Evolutionary conservation across 352 stramenopile genomes (phyloP), one percentile per base, ranked within the genome.

Genomic region (Phytopythium chamaehyphon): DNA sequence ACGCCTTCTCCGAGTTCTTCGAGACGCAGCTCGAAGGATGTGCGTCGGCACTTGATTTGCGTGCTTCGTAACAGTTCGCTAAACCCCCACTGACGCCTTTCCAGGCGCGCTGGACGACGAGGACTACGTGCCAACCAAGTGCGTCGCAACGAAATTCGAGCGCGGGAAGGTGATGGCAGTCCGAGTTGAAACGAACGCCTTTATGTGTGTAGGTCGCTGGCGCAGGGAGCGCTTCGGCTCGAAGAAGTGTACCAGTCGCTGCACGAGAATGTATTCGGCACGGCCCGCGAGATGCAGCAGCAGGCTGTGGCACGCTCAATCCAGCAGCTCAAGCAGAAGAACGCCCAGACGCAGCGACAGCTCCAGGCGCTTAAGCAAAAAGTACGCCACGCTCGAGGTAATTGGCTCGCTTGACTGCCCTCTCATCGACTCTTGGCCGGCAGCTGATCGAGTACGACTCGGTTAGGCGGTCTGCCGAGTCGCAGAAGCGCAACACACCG

Each of bases 371-470:
- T 86, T 31, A 77, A 79, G 40, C 71, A 83, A 58, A 76, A 76
- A 51, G 74, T 77, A 8, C 8, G 47, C 50, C n/a, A 15, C 18
- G 12, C 7, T 4, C 11, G 5, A 1, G 28, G 7, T 19, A 31
- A 42, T 46, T 14, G 43, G 11, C 12, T 59, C 46, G 22, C 23
- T 12, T 23, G 0, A n/a, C n/a, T n/a, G n/a, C n/a, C n/a, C 19
- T 19, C 18, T 11, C 31, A 11, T 38, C 16, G 16, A 5, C 4
- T 43, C 21, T 54, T 14, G 18, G 10, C 16, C 3, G 11, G 8
- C 49, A 91, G 76, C 60, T 89, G 31, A 70, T 72, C n/a, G 77
- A 90, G 40, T 84, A 88, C 45, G 76, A 90, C 47, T 83, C 75
- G 18, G 68, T 83, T n/a, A 75, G 80, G 10, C 80, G 80, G 15